A percentile compares a stretch with the other conserved stretches of the same genome.
Conservation (phyloP, 139 green algal species). For the Klebsormidium nitens region DNA sequence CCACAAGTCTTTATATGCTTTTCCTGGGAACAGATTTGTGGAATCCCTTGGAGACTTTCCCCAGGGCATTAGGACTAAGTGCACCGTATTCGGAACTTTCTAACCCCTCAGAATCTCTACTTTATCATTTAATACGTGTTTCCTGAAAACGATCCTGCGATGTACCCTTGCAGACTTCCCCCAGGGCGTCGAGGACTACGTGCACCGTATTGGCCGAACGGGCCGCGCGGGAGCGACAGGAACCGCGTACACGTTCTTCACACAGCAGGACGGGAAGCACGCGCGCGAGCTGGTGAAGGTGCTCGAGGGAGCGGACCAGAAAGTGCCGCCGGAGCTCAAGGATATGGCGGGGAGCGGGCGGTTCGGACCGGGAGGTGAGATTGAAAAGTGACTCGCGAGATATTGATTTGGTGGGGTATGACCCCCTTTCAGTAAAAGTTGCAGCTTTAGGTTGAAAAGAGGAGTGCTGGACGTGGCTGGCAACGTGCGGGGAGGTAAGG, state of each 20-base stretch:
- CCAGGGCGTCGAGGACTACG: conserved; percentile 79
- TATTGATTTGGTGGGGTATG: too few species aligned
- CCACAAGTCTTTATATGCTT: neutral
- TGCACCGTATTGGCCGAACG: conserved; percentile 77
- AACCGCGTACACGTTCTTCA: conserved; percentile 81
- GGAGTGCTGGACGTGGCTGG: too few species aligned
- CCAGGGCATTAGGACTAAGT: too few species aligned
- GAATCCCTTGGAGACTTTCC: neutral
- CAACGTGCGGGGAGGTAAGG: too few species aligned
- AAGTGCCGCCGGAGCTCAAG: conserved; percentile 26
- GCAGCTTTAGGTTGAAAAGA: too few species aligned
- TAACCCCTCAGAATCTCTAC: too few species aligned
- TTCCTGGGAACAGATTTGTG: neutral
- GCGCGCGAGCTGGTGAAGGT: conserved; percentile 39
- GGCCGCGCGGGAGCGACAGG: conserved; percentile 65
- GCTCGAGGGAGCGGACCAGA: conserved; percentile 29
- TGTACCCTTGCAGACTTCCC: conserved; percentile 38
- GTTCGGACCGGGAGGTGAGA: too few species aligned
- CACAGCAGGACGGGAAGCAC: conserved; percentile 43
- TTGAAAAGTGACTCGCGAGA: too few species aligned
- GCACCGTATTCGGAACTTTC: too few species aligned
- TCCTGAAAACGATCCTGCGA: too few species aligned
- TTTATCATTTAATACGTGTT: conserved; percentile 39
- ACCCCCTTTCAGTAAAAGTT: too few species aligned
- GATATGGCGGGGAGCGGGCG: conserved; percentile 8